Evolutionary conservation across 345 rosid species (phyloP), one percentile per base, ranked within the genome.

Genomic region (Raphanus raphanistrum): DNA sequence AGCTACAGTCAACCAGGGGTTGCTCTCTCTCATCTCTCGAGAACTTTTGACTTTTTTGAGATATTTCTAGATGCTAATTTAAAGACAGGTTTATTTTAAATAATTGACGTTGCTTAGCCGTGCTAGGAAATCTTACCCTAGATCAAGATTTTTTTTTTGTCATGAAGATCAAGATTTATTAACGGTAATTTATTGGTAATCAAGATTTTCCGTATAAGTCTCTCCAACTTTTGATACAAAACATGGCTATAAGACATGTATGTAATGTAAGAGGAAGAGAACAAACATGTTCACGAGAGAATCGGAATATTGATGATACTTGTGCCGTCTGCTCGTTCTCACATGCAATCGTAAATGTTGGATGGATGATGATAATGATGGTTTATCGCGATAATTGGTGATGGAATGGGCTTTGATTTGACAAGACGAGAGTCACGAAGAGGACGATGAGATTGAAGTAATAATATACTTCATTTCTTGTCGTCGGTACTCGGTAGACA

Each of bases 391-490:
- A 21, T 21, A 21, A 21, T 21, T 21, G 21, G 21, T 21, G 43
- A 60, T 72, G 70, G 59, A 73, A 73, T 73, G 78, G 74, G 82
- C 69, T 68, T 60, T 79, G 82, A 79, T 79, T 79, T 79, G 82
- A 79, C 82, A 61, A 61, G 59, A 79, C 82, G 82, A 73, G 74
- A 52, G 66, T 73, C 73, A 36, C 65, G 70, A 61, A 67, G 74
- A 60, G 70, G 74, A 67, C 73, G 70, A 78, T 33, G 72, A 48
- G 33, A 31, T 29, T 28, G 41, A 55, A 38, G 36, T 8, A 2
- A 57, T 57, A 4, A 66, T 29, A 45, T 43, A 57, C 54, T 71
- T 43, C 45, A 71, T 43, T 25, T 57, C 66, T 43, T 77, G 45
- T 71, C 66, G 59, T 36, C 71, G 54, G 70, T 76, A 76, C 64